Conservation (phyloP, 2,329 filamentous ascomycete species). For the Phialocephala sp. region DNA sequence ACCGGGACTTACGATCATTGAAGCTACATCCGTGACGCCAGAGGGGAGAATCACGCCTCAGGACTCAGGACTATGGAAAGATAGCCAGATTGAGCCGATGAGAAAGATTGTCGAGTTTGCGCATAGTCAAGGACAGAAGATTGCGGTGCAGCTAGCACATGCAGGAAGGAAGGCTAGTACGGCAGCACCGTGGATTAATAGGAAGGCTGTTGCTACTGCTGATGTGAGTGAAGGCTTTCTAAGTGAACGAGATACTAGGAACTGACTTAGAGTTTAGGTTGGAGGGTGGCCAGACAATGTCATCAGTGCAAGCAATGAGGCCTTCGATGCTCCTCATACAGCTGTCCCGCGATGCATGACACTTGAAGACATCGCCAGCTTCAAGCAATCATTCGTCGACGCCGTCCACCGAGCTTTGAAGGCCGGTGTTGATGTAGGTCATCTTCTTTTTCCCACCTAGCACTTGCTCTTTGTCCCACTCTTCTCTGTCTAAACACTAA, state of each 20-base stretch:
- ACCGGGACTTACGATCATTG: slow-evolving; percentile 60
- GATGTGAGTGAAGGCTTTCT: slow-evolving; percentile 43
- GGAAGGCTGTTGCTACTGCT: slow-evolving; percentile 54
- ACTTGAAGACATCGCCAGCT: slow-evolving; percentile 65
- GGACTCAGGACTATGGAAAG: slow-evolving; percentile 44
- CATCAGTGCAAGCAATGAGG: slow-evolving; percentile 55
- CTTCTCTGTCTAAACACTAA: slow-evolving; percentile 10
- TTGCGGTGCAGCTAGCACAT: slow-evolving; percentile 72
- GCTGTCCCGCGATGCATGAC: slow-evolving; percentile 71
- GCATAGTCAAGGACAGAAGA: slow-evolving; percentile 61
- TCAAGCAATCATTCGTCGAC: slow-evolving; percentile 66
- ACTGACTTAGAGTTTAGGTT: slow-evolving; percentile 37
- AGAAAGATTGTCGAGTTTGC: slow-evolving; percentile 48
- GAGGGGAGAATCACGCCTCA: slow-evolving; percentile 43
- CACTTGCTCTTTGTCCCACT: slow-evolving; percentile 1
- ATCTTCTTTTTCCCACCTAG: neutral
- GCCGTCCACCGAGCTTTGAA: slow-evolving; percentile 64
- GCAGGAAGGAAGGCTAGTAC: slow-evolving; percentile 57
- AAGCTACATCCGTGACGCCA: slow-evolving; percentile 42
- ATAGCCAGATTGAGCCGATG: slow-evolving; percentile 46
- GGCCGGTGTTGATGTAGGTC: slow-evolving; percentile 66
- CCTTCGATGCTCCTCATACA: slow-evolving; percentile 68
- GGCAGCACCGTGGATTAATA: slow-evolving; percentile 52
- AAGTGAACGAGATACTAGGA: neutral
- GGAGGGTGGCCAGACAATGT: slow-evolving; percentile 64